These are phyloP conservation scores for Suillus bovinus DNA, from an alignment of 768 basidiomycete species.

Conservation along the genomic window DNA sequence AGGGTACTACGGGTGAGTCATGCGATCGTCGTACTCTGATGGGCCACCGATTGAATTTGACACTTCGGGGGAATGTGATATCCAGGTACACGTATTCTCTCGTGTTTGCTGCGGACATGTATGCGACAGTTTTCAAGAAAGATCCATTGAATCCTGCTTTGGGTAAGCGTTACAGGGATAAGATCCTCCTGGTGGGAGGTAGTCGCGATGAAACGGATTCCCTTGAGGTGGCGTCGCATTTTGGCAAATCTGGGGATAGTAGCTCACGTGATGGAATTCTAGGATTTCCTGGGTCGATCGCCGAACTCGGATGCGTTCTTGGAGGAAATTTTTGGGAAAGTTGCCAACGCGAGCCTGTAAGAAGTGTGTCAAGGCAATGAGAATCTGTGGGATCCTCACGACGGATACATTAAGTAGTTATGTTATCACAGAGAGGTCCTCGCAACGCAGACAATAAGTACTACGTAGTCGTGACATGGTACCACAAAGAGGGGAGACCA, in stretches of 20 bases:
- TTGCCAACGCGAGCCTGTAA: conserved; percentile 37
- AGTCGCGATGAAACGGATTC: conserved; percentile 80
- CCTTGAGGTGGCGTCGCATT: conserved; percentile 52
- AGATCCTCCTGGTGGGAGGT: conserved; percentile 74
- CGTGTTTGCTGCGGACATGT: conserved; percentile 61
- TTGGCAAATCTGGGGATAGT: not conserved
- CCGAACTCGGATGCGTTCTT: conserved; percentile 79
- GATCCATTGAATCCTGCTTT: conserved; percentile 71
- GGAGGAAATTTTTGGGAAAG: conserved; percentile 58
- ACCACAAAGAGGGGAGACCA: not conserved
- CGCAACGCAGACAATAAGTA: not conserved
- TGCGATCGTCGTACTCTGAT: not conserved
- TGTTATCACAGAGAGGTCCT: not conserved
- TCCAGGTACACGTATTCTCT: conserved; percentile 71
- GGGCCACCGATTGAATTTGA: not conserved
- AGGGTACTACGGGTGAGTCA: conserved; percentile 50
- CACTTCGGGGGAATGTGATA: not conserved
- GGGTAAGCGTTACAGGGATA: conserved; percentile 70
- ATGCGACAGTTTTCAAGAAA: conserved; percentile 74
- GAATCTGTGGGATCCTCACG: too few relatives aligned
- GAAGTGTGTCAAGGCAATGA: too few relatives aligned
- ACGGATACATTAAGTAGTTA: not conserved
- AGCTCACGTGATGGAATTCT: conserved; percentile 5
- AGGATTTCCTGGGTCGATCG: conserved; percentile 78
- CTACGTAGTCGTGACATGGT: not conserved